These are phyloP conservation scores for Metschnikowia anglica DNA, from an alignment of 805 yeast genomes.

Conservation along the genomic window DNA sequence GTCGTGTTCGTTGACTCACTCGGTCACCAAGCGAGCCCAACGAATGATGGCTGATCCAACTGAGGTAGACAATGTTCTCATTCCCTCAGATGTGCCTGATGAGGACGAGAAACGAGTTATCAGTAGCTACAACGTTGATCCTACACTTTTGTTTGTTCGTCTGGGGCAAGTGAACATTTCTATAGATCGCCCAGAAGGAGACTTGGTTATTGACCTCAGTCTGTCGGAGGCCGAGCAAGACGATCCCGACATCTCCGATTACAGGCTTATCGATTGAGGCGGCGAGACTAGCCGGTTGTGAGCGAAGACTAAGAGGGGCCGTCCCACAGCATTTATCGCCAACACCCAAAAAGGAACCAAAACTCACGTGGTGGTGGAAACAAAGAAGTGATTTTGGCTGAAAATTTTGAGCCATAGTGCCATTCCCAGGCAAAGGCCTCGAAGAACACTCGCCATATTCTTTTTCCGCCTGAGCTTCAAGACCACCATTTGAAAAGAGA, in stretches of 20 bases:
- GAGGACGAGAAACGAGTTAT: constrained; percentile 18
- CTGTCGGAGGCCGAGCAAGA: constrained; percentile 10
- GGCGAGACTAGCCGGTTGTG: too few species aligned
- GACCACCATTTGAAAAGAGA: too few species aligned
- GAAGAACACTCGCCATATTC: too few species aligned
- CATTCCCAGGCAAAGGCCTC: too few species aligned
- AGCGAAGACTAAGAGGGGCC: too few species aligned
- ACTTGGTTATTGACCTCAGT: constrained; percentile 5
- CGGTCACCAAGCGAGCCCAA: constrained; percentile 29
- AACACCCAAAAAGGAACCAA: too few species aligned
- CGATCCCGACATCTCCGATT: neutral
- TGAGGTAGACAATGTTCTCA: constrained; percentile 23
- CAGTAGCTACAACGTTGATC: constrained; percentile 38
- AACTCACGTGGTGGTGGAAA: too few species aligned
- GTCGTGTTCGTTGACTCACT: constrained; percentile 55
- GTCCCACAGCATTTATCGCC: too few species aligned
- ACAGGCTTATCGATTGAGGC: neutral
- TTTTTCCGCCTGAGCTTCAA: too few species aligned
- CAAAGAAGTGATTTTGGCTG: too few species aligned
- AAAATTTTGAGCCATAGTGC: too few species aligned
- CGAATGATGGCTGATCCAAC: constrained; percentile 23
- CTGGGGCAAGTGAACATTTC: constrained; percentile 1
- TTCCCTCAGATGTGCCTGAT: constrained; percentile 20
- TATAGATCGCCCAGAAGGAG: constrained; percentile 24
- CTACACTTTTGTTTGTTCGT: constrained; percentile 24